Conservation (phyloP, 208 protist genomes). For the Trypanosoma theileri region DNA sequence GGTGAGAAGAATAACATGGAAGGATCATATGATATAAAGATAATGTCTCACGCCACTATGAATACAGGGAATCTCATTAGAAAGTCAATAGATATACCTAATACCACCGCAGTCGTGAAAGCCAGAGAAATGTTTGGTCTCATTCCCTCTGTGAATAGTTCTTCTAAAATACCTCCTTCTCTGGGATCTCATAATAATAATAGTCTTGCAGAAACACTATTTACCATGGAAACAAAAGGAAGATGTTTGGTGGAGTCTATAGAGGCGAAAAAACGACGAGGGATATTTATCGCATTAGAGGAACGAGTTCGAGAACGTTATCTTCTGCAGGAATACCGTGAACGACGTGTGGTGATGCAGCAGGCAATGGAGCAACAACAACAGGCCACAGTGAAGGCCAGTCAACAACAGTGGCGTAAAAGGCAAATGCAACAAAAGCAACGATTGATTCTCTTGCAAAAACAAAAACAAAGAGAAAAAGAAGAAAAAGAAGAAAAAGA, state of each 20-base stretch:
- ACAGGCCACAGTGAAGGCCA: background rate
- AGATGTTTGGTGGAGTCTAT: background rate
- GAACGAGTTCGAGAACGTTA: slow-evolving; percentile 1
- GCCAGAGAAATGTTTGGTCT: background rate
- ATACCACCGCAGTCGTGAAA: background rate
- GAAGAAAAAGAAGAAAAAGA: background rate
- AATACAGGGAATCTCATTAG: too few species aligned
- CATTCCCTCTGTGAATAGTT: too few species aligned
- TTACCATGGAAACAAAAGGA: slow-evolving; percentile 13
- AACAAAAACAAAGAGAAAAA: background rate
- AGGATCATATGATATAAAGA: too few species aligned
- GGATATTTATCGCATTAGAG: background rate
- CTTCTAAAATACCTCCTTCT: too few species aligned
- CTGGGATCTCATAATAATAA: too few species aligned
- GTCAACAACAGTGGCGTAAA: background rate
- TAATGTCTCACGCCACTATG: too few species aligned
- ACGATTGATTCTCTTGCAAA: background rate
- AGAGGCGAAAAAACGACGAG: slow-evolving; percentile 5
- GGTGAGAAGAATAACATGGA: background rate
- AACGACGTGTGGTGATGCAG: slow-evolving; percentile 3
- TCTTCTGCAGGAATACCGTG: slow-evolving; percentile 17
- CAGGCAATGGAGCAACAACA: background rate
- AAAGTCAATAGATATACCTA: background rate
- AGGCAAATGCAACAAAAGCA: background rate
- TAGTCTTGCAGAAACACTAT: background rate